phyloP scores from a whole-genome alignment of 305 asterid species.

The Fraxinus albicans region DNA sequence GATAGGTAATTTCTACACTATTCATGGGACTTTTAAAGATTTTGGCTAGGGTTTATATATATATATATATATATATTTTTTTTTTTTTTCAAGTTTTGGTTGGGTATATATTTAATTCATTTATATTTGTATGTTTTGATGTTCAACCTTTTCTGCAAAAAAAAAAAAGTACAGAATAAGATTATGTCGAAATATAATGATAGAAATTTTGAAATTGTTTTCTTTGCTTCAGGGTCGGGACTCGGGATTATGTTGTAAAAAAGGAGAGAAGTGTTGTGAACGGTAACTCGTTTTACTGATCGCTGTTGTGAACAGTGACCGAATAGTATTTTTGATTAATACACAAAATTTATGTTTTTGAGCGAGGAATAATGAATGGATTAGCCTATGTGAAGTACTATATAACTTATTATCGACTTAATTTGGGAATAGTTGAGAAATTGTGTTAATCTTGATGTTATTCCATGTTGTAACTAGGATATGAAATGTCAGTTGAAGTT shows the following conservation, averaged over 20 bases:
- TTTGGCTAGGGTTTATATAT: background rate
- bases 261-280: background rate
- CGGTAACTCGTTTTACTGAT: background rate
- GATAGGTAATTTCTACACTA: background rate
- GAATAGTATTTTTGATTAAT: background rate
- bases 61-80: too few species aligned
- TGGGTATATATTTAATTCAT: background rate
- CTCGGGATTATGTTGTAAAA: background rate
- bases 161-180: background rate
- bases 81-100: background rate
- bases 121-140: background rate
- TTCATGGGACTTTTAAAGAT: background rate
- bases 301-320: background rate
- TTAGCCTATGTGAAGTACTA: background rate
- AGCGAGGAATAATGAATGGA: background rate
- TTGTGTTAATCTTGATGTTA: background rate
- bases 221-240: background rate
- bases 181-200: background rate
- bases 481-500: background rate
- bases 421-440: background rate
- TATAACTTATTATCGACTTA: background rate
- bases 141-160: background rate
- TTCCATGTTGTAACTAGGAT: background rate
- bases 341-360: background rate
- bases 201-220: background rate